Evolutionary conservation across 495 filamentous ascomycete species (phyloP).

Genomic region (Penicillium alfredii): DNA sequence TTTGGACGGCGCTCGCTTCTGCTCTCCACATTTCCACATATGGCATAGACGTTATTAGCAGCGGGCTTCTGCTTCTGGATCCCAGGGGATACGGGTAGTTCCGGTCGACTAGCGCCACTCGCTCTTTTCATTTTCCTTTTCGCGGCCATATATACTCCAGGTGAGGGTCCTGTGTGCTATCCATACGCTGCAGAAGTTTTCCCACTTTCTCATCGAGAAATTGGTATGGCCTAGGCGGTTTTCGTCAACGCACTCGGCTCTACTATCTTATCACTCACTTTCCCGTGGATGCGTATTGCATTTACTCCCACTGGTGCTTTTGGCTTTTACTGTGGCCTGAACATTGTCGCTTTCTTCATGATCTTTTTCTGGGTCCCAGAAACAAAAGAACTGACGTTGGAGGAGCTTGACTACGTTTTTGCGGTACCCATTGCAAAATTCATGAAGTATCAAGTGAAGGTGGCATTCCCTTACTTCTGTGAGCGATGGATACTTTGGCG

Average conservation of each 20-base stretch:
- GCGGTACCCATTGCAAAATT: slow-evolving; percentile 22
- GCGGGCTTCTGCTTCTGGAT: background rate
- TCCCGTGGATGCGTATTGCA: background rate
- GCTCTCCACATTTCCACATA: background rate
- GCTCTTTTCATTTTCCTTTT: background rate
- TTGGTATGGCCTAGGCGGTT: background rate
- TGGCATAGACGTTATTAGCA: background rate
- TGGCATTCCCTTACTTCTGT: background rate
- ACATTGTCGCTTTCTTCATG: slow-evolving; percentile 32
- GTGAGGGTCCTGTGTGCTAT: background rate
- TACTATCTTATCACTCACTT: background rate
- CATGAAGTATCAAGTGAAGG: background rate
- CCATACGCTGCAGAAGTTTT: background rate
- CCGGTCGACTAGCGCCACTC: background rate
- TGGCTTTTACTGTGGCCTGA: slow-evolving; percentile 5
- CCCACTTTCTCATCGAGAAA: background rate
- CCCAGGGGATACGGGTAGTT: background rate
- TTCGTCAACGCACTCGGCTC: background rate
- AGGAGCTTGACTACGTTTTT: slow-evolving; percentile 27
- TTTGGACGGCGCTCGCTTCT: background rate
- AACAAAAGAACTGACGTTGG: slow-evolving; percentile 28
- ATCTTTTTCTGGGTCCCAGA: slow-evolving; percentile 37
- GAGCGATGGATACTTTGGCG: background rate
- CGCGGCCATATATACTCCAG: background rate
- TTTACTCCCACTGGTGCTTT: background rate